Percentiles rank a stretch among this genome's conserved stretches.
These are phyloP conservation scores for Paramecium sonneborni DNA, from an alignment of 73 alveolate species.

Conservation along the genomic window DNA sequence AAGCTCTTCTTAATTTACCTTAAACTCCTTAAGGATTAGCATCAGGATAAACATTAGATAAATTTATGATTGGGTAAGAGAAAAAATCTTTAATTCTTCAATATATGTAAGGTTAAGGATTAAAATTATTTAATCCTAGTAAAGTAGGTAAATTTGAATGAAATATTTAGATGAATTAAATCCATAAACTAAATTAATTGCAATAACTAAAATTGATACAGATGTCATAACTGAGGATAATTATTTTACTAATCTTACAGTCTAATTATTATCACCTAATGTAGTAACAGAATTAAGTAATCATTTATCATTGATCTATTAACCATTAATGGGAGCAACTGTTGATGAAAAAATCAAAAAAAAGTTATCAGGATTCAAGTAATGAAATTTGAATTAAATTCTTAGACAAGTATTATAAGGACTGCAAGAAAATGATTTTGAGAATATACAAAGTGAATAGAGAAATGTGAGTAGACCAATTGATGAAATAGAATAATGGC, in stretches of 20 bases:
- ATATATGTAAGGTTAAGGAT: constrained; percentile 36
- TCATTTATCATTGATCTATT: background rate
- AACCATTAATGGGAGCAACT: constrained; percentile 34
- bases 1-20: constrained; percentile 35
- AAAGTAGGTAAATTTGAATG: background rate
- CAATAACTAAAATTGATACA: constrained; percentile 4
- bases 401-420: background rate
- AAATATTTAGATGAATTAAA: background rate
- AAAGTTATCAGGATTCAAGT: constrained; percentile 10
- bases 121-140: constrained; percentile 13
- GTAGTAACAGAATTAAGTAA: constrained; percentile 2
- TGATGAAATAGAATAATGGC: constrained; percentile 67
- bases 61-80: constrained; percentile 32
- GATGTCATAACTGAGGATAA: constrained; percentile 53
- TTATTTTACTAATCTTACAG: background rate
- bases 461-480: constrained; percentile 42
- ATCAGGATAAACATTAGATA: background rate
- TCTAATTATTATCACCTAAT: constrained; percentile 22
- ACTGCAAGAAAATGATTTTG: background rate
- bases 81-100: background rate
- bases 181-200: background rate
- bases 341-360: constrained; percentile 30
- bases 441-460: background rate
- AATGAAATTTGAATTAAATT: background rate
- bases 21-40: constrained; percentile 18